Conservation (phyloP, 768 basidiomycete genomes). For the Lactarius sanguifluus region DNA sequence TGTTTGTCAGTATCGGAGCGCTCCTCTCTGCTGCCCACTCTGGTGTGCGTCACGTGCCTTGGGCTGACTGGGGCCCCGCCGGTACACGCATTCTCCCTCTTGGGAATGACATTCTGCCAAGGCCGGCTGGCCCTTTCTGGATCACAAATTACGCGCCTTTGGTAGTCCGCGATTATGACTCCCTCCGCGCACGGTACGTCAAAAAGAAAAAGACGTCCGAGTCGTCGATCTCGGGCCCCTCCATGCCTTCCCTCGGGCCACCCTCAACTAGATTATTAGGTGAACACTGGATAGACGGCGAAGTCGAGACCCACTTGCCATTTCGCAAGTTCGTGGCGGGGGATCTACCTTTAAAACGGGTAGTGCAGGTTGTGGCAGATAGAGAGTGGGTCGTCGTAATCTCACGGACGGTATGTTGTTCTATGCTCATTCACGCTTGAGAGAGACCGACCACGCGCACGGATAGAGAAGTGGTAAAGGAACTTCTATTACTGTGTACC, state of each 20-base stretch:
- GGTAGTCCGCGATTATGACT: constrained; percentile 18
- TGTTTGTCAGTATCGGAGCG: constrained; percentile 13
- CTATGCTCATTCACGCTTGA: background rate
- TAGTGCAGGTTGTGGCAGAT: constrained; percentile 9
- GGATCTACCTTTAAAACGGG: background rate
- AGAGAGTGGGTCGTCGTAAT: constrained; percentile 23
- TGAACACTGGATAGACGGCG: constrained; percentile 7
- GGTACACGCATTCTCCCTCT: constrained; percentile 4
- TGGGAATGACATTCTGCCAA: background rate
- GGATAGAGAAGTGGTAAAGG: constrained; percentile 3
- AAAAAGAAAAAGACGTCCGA: background rate
- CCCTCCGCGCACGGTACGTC: background rate
- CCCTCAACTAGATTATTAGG: background rate
- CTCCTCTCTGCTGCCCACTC: background rate
- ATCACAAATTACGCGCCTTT: constrained; percentile 11
- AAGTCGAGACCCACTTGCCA: constrained; percentile 12
- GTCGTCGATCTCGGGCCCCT: background rate
- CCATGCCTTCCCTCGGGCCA: background rate
- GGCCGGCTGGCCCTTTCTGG: constrained; percentile 18
- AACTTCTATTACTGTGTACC: constrained; percentile 1
- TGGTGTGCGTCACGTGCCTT: background rate
- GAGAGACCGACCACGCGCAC: background rate
- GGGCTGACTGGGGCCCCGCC: constrained; percentile 20
- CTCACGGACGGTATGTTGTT: constrained; percentile 8
- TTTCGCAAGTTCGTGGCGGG: constrained; percentile 17